Percentiles rank a stretch among this genome's conserved stretches.
phyloP scores from a whole-genome alignment of 306 rosid species.

The Abrus pulchellus region DNA sequence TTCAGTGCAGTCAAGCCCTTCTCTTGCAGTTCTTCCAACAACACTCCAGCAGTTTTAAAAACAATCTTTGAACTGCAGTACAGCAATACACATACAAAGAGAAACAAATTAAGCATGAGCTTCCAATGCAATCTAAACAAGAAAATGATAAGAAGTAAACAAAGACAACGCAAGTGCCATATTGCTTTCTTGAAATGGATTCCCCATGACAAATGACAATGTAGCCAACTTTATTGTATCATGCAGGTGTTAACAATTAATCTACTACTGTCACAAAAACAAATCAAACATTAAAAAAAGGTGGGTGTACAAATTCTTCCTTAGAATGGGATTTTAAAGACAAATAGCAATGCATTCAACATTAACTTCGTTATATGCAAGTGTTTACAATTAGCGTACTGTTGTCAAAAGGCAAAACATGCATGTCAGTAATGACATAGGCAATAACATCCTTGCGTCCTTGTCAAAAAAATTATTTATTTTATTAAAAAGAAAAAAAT shows the following conservation, averaged over 20 bases:
- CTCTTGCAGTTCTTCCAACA: constrained; percentile 87
- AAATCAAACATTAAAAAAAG: too few relatives aligned
- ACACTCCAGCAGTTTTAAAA: constrained; percentile 95
- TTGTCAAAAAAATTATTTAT: background rate
- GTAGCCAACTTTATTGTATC: constrained; percentile 13
- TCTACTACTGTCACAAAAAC: background rate
- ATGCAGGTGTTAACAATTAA: constrained; percentile 21
- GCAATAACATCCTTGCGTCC: constrained; percentile 33
- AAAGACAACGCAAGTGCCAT: constrained; percentile 7
- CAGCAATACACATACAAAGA: constrained; percentile 34
- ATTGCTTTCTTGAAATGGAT: constrained; percentile 14
- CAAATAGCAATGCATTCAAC: too few relatives aligned
- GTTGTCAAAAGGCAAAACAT: background rate
- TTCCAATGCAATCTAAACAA: background rate
- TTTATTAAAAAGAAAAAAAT: background rate
- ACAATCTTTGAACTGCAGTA: constrained; percentile 71
- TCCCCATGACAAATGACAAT: constrained; percentile 14
- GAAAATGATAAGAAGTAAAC: constrained; percentile 15
- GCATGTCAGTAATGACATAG: constrained; percentile 15
- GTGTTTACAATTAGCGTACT: constrained; percentile 4
- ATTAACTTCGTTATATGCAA: background rate
- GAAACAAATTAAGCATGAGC: background rate
- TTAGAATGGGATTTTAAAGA: too few relatives aligned
- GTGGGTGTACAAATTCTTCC: too few relatives aligned
- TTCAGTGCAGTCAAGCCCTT: constrained; percentile 76